Base-by-base conservation (phyloP, 768 basidiomycete species). In the Phaeotremella fagi region DNA sequence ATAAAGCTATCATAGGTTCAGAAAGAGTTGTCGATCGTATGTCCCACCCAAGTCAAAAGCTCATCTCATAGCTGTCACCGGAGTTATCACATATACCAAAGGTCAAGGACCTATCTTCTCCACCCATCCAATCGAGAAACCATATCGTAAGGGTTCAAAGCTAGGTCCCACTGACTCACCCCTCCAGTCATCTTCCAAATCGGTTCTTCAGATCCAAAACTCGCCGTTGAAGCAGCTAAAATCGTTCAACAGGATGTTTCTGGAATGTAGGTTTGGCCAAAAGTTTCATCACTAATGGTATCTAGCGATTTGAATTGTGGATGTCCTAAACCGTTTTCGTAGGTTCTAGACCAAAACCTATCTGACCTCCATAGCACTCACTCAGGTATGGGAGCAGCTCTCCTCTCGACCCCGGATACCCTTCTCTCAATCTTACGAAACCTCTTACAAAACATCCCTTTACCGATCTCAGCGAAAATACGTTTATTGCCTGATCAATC, bases 281-380 rank as follows among this genome's bases (percentile, higher is more conserved):
- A 2, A 11, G 18, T 23, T n/a, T 35, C 5, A 14, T 14, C 20
- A 33, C 18, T 24, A 37, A 45, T 16, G 20, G 53, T 45, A n/a
- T n/a, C n/a, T n/a, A 73, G 71, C 64, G 95, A 98, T 72, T 84
- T 99, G 55, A 98, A 98, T 73, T 98, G 95, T 68, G 95, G 94
- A 0, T 99, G 94, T 69, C 92, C 92, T 0, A 94, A 94, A 65
- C 88, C 91, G 0, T 97, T 97, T 75, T 94, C 90, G 20, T 72
- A 50, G 41, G 70, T 61, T 16, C n/a, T 27, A 38, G 2, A 3
- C 42, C 23, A n/a, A 20, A 20, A 3, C 22, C 44, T 16, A 24
- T 7, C 25, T 42, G 24, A 50, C 45, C 3, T 16, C 22, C 15
- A n/a, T 24, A 55, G 70, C 24, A 70, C 69, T 7, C 72, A 74